Base-by-base conservation (phyloP, 73 alveolate genomes). In the Effrenium voratum region DNA sequence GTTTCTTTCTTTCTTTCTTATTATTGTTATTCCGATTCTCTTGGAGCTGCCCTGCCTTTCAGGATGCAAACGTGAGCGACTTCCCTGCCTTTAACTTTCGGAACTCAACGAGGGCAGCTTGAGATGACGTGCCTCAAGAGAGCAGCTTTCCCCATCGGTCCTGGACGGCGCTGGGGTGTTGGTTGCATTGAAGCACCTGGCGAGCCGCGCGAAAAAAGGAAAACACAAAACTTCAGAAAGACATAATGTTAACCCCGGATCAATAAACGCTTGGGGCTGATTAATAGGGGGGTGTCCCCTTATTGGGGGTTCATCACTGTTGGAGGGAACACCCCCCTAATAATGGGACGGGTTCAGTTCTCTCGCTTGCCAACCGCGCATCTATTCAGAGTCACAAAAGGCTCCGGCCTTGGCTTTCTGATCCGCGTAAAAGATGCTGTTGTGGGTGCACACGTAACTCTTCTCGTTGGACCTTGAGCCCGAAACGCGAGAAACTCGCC, bases 381-480 rank as follows among this genome's bases (percentile, higher is more conserved):
- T 12, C 22, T 15, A 22, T 15, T 22, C 68, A 55, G 12, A 15
- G 68, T 15, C 12, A 12, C 68, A 12, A 15, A 12, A 12, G 30
- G 12, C 22, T 22, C 12, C 24, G 82, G 66, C 91, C 91, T 80
- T 46, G 73, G 91, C 45, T 15, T 34, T 80, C 91, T 24, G 5
- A 22, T 80, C 91, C 3, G 91, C 91, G 49, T 46, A 80, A 34
- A 80, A 46, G 91, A 80, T 80, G 91, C 72, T 80, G 73, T 80
- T 80, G 50, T 45, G 72, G 32, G 46, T 49, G 91, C 91, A 80
- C 91, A 80, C 47, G 73, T 80, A 80, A 40, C 13, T 16, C 91
- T 80, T 55, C 32, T 80, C 91, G 26, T 80, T 80, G 34, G 73
- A 47, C 91, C 91, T 80, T 55, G 12, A 15, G 68, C 68, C 12